phyloP scores from a whole-genome alignment of 2,329 filamentous ascomycete genomes.

The Colletotrichum eremochloae region DNA sequence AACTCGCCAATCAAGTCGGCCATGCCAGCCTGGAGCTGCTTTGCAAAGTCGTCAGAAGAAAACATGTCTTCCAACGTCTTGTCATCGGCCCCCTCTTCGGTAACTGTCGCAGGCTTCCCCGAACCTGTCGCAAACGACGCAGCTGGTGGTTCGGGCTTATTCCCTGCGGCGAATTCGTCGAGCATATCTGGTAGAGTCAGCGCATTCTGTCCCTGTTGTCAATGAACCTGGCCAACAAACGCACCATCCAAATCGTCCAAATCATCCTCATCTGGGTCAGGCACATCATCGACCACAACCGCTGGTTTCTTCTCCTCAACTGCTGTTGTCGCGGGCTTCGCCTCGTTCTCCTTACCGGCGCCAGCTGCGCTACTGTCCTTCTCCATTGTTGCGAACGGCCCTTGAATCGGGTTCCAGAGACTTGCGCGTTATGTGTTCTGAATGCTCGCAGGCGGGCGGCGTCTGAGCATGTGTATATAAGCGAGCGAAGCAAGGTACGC shows the following conservation, averaged over 20 bases:
- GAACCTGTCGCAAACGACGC: constrained; percentile 43
- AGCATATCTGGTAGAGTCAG: constrained; percentile 78
- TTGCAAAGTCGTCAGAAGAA: constrained; percentile 83
- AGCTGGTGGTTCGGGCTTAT: constrained; percentile 51
- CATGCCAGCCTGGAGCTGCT: constrained; percentile 92
- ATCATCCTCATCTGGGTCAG: constrained; percentile 94
- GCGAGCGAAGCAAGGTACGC: neutral
- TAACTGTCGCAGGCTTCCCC: constrained; percentile 44
- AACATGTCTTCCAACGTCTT: constrained; percentile 57
- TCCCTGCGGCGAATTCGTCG: constrained; percentile 84
- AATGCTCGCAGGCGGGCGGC: neutral
- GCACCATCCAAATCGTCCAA: constrained; percentile 91
- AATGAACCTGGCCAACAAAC: constrained; percentile 37
- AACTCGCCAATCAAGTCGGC: constrained; percentile 82
- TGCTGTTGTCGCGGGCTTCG: constrained; percentile 41
- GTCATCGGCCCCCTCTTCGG: constrained; percentile 46
- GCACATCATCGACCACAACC: constrained; percentile 67
- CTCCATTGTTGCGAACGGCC: constrained; percentile 21
- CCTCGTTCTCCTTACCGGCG: constrained; percentile 36
- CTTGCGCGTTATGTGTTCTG: neutral
- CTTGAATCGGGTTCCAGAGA: neutral
- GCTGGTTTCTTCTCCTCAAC: constrained; percentile 46
- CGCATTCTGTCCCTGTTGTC: neutral
- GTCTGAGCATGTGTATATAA: neutral
- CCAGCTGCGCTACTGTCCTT: constrained; percentile 34